These are phyloP conservation scores for Cadophora sp. DNA, from an alignment of 2,329 filamentous ascomycete species.

Conservation along the genomic window DNA sequence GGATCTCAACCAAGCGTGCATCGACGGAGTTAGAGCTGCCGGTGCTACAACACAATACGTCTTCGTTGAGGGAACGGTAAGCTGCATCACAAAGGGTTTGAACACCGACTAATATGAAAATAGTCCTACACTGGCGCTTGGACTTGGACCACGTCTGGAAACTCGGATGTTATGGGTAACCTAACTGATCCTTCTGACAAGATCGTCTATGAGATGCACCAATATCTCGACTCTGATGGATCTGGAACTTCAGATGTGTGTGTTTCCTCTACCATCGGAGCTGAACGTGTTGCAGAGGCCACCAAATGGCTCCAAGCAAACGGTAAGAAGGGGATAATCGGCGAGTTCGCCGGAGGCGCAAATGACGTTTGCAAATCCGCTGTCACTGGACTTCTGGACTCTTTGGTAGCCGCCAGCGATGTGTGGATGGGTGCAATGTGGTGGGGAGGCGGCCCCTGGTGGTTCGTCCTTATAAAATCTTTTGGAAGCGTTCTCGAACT, in stretches of 20 bases:
- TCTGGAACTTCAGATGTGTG: constrained; percentile 58
- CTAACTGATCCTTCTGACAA: constrained; percentile 60
- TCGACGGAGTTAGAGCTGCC: constrained; percentile 50
- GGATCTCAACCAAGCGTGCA: constrained; percentile 53
- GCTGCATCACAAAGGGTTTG: constrained; percentile 41
- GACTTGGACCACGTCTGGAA: constrained; percentile 47
- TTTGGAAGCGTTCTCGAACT: not conserved
- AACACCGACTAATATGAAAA: not conserved
- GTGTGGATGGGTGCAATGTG: constrained; percentile 59
- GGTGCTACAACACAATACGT: constrained; percentile 59
- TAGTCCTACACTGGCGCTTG: constrained; percentile 34
- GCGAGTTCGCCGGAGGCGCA: constrained; percentile 59
- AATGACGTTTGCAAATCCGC: constrained; percentile 57
- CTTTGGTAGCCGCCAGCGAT: constrained; percentile 55
- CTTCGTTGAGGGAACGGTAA: constrained; percentile 55
- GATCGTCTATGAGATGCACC: constrained; percentile 67
- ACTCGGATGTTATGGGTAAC: constrained; percentile 47
- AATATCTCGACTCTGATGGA: constrained; percentile 64
- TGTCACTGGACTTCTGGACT: constrained; percentile 55
- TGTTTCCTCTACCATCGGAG: constrained; percentile 59
- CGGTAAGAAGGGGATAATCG: constrained; percentile 57
- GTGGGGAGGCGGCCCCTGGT: constrained; percentile 63
- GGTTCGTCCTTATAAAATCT: not conserved
- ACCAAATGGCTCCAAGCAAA: constrained; percentile 61
- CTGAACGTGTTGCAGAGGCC: constrained; percentile 57